Evolutionary conservation across 202 grass and related monocot genomes (phyloP), one percentile per base, ranked within the genome.

Genomic region (Setaria italica): DNA sequence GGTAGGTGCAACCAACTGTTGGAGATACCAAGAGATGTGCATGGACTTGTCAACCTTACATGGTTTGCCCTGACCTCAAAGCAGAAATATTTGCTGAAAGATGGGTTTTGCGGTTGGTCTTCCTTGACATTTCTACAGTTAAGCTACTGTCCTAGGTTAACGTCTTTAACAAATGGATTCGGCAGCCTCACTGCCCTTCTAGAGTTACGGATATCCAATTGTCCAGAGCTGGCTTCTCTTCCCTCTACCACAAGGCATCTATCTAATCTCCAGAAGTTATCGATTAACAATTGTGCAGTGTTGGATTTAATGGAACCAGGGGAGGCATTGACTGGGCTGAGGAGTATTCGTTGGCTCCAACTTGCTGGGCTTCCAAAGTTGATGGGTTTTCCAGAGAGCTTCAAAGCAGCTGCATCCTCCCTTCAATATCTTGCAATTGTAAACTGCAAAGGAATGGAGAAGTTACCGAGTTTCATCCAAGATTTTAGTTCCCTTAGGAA

Each of bases 371-470:
- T 70, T 16, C 78, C 63, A 0, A 80, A 70, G 49, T 42, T 81
- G 54, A 29, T 17, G 2, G 43, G 70, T 4, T 54, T 84, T 30
- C 12, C 81, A 0, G 33, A 17, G 4, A 83, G 43, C 12, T 83
- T 83, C 4, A 25, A 29, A 15, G 65, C 57, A 53, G 58, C 70
- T 12, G 70, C 81, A 0, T 66, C 32, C 58, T 84, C 59, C 20
- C 81, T 76, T 3, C 12, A 55, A 32, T 66, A 43, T 53, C 0
- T 76, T 29, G 0, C 0, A 0, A 66, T 76, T 41, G 2, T 0
- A 0, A 4, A 42, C 2, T 84, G 81, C 81, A 19, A 84, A 41
- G 58, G 13, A 4, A 7, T 75, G 20, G 8, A 65, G 13, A 84
- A 8, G 32, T 45, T 75, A 1, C 81, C 81, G 63, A 29, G 20